phyloP scores from a whole-genome alignment of 75 land plant genomes.

The Chamaecyparis obtusa region DNA sequence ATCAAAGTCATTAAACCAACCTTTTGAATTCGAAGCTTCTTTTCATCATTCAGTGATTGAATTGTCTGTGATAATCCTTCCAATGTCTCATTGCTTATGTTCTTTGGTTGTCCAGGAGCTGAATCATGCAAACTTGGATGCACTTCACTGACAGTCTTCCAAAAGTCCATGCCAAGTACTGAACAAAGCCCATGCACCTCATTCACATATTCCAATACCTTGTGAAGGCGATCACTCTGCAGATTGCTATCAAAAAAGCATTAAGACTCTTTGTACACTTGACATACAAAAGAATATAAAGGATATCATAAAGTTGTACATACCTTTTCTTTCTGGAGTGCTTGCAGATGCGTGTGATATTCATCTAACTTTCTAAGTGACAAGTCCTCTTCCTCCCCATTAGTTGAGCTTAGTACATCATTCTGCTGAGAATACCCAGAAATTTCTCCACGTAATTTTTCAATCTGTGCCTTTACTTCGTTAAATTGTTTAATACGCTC shows the following conservation, averaged over 20 bases:
- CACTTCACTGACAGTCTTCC: slow-evolving; percentile 23
- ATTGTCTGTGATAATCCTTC: slow-evolving; percentile 25
- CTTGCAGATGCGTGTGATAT: slow-evolving; percentile 54
- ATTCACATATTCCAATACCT: slow-evolving; percentile 27
- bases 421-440: slow-evolving; percentile 31
- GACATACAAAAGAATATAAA: background rate
- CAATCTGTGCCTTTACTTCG: slow-evolving; percentile 59
- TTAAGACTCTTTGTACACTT: background rate
- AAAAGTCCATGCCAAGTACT: slow-evolving; percentile 25
- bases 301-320: background rate
- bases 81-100: slow-evolving; percentile 37
- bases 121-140: slow-evolving; percentile 36
- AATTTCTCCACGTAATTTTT: slow-evolving; percentile 62
- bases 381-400: slow-evolving; percentile 58
- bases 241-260: background rate
- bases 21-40: slow-evolving; percentile 40
- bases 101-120: slow-evolving; percentile 24
- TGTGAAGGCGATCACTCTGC: slow-evolving; percentile 39
- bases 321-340: slow-evolving; percentile 89
- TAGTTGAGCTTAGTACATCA: slow-evolving; percentile 11
- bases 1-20: slow-evolving; percentile 20
- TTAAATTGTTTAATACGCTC: slow-evolving; percentile 57
- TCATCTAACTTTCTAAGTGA: slow-evolving; percentile 66
- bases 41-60: slow-evolving; percentile 38
- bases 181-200: slow-evolving; percentile 26